Evolutionary conservation across 2,329 filamentous ascomycete genomes (phyloP), one percentile per base, ranked within the genome.

Genomic region (Colletotrichum trifolii): DNA sequence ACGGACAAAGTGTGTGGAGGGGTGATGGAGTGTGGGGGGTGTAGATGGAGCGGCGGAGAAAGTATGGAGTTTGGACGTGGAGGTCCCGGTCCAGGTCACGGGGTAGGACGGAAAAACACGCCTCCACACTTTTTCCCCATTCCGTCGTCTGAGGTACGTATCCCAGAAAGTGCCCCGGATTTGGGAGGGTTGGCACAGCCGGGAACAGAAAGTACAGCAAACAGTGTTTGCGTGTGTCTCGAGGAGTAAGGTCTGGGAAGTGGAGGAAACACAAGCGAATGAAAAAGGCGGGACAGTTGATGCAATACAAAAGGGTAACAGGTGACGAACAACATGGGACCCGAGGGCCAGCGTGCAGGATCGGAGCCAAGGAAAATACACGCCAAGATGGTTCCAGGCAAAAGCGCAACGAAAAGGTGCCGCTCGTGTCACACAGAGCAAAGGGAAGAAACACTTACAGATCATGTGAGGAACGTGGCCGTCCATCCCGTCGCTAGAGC

Each of bases 391-490:
- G n/a, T 40, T 52, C 34, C 48, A 52, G 33, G 55, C 15, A 33
- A 52, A 5, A 55, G 36, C 7, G 9, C 7, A 45, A 25, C 10
- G n/a, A 38, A 15, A 40, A 15, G 43, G 35, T 15, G 15, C 9
- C 13, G 13, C n/a, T 12, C 13, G 15, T 11, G 45, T 11, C n/a
- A 45, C 55, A 36, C 5, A 36, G 11, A 34, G 10, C 64, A 11
- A 48, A 49, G 61, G 43, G 15, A 43, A 42, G 53, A 17, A 17
- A 33, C 35, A 80, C 82, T 81, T 80, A 85, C 82, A 82, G 69
- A 82, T 76, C 71, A 82, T 76, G 73, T 82, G 80, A 69, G 82
- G 78, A 62, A 81, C 77, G 69, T 84, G 82, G 72, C 76, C 77
- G 46, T 83, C 79, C 50, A 76, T 66, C 55, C 70, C 70, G 49